Base-by-base conservation (phyloP, 495 filamentous ascomycete genomes). In the Penicillium soppii region DNA sequence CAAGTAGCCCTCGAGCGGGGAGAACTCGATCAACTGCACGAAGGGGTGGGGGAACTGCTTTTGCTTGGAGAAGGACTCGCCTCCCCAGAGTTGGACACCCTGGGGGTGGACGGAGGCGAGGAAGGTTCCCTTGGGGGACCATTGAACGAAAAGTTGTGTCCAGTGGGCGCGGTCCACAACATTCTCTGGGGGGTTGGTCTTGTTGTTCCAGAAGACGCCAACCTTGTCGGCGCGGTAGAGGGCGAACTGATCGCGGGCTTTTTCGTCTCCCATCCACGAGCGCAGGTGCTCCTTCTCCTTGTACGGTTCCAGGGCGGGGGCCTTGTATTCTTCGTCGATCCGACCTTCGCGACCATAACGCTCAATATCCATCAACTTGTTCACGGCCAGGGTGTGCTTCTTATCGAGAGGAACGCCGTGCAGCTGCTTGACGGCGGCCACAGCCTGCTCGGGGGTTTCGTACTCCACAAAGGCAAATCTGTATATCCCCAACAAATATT, bases 321-420 rank as follows among this genome's bases (percentile, higher is more conserved):
- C 77, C 22, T 81, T 80, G 68, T 96, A 97, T 54, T 90, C 85
- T 61, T 98, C 94, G 46, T 95, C 85, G 60, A 98, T 82, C 26
- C 90, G 84, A 54, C 95, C 94, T 73, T 97, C 92, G 13, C 91
- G 82, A 22, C 94, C 94, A 71, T 91, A 98, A 51, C 92, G 87
- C 57, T 97, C 94, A 59, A 98, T 89, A 70, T 98, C 94, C 62
- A 92, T 96, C 64, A 98, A 76, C 73, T 98, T 98, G 82, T 98
- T 98, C 62, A 97, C 91, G 54, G 83, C 80, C 53, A 98, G 82
- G 17, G 87, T 95, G 79, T 98, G 91, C 75, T 83, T 96, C 78
- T 90, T 96, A 76, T 98, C 94, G 62, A 97, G 85, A 20, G 91
- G 80, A 15, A 86, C 81, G 53, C 80, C 82, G 63, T 97, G 84